Evolutionary conservation across 768 basidiomycete genomes (phyloP).

Genomic region (Macrolepiota dolichaula): DNA sequence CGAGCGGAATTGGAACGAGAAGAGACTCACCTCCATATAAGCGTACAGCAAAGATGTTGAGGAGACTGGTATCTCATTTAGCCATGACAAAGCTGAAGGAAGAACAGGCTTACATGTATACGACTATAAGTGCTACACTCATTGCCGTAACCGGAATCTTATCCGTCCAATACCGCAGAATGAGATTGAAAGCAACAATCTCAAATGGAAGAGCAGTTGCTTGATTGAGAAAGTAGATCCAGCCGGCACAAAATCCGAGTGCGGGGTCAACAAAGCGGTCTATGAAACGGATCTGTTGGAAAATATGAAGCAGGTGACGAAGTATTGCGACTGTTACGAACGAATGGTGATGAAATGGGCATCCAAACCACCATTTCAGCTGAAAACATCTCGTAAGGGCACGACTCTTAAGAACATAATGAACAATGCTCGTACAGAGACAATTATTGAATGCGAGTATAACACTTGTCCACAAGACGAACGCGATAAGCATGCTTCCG

Average conservation of each 20-base stretch:
- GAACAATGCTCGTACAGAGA: conserved; percentile 25
- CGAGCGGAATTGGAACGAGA: not conserved
- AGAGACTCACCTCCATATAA: conserved; percentile 44
- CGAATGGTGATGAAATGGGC: conserved; percentile 75
- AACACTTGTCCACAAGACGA: conserved; percentile 44
- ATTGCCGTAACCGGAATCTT: conserved; percentile 43
- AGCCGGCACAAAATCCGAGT: conserved; percentile 48
- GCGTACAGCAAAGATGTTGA: conserved; percentile 46
- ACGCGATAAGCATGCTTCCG: conserved; percentile 44
- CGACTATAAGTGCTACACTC: conserved; percentile 35
- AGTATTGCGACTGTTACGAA: conserved; percentile 23
- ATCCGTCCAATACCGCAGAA: conserved; percentile 53
- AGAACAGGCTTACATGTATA: conserved; percentile 33
- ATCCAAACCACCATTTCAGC: conserved; percentile 83
- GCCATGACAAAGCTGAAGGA: not conserved
- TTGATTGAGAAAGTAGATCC: conserved; percentile 57
- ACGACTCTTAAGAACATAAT: not conserved
- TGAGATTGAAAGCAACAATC: conserved; percentile 50
- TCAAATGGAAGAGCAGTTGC: conserved; percentile 44
- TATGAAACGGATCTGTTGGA: conserved; percentile 51
- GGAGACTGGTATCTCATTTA: conserved; percentile 23
- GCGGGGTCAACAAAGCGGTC: conserved; percentile 56
- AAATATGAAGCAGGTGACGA: conserved; percentile 7
- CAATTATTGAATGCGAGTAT: conserved; percentile 48
- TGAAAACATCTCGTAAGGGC: conserved; percentile 14